A percentile compares a stretch with the other conserved stretches of the same genome.
phyloP scores from a whole-genome alignment of 805 yeast genomes.

The Naumovozyma baii region DNA sequence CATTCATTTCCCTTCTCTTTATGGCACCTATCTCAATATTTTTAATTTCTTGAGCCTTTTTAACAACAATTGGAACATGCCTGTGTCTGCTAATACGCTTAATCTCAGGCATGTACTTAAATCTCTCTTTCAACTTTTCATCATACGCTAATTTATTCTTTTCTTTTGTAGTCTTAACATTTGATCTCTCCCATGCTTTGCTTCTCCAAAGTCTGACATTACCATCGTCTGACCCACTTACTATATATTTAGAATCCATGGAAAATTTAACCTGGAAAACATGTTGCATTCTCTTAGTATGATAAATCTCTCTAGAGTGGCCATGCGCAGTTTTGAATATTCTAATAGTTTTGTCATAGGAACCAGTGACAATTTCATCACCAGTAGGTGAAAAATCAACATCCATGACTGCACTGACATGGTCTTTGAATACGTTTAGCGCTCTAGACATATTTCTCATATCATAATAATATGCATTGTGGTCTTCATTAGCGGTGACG shows the following conservation, averaged over 20 bases:
- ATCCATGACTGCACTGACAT: constrained; percentile 90
- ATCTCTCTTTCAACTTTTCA: constrained; percentile 82
- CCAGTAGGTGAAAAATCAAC: constrained; percentile 96
- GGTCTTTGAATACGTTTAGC: constrained; percentile 82
- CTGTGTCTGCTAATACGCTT: constrained; percentile 83
- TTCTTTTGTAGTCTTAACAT: constrained; percentile 70
- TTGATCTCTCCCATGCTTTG: constrained; percentile 73
- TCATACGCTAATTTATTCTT: constrained; percentile 82
- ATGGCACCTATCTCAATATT: constrained; percentile 59
- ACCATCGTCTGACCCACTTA: constrained; percentile 93
- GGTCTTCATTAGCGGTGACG: constrained; percentile 90
- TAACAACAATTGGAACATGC: constrained; percentile 78
- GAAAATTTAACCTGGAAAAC: constrained; percentile 76
- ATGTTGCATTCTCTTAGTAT: constrained; percentile 96
- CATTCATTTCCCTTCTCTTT: constrained; percentile 75
- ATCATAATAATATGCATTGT: constrained; percentile 88
- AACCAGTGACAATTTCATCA: constrained; percentile 87
- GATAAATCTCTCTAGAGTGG: constrained; percentile 90
- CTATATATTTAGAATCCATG: constrained; percentile 79
- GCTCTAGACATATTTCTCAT: constrained; percentile 86
- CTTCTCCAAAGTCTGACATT: constrained; percentile 92
- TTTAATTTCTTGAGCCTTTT: constrained; percentile 85
- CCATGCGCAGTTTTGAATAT: constrained; percentile 70
- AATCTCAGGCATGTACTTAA: constrained; percentile 93
- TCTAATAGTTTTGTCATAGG: constrained; percentile 88